Conservation (phyloP, 371 early-diverging fungal genomes). For the Rhizopus stolonifer region DNA sequence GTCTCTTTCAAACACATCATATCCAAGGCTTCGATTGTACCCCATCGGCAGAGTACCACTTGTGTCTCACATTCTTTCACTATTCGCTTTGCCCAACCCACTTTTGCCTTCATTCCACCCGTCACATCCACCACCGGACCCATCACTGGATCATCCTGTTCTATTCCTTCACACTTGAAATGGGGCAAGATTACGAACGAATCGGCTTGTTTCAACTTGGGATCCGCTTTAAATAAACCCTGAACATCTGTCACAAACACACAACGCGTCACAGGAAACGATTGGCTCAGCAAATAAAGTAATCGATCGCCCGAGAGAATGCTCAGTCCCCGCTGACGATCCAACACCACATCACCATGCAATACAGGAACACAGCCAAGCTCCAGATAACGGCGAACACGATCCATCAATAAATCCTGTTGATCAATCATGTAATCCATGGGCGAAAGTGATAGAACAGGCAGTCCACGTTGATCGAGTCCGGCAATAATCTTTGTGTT, state of each 20-base stretch:
- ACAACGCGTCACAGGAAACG: slow-evolving; percentile 36
- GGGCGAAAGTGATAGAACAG: slow-evolving; percentile 36
- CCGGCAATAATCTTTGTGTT: slow-evolving; percentile 21
- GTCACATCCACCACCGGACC: slow-evolving; percentile 37
- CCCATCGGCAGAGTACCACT: slow-evolving; percentile 33
- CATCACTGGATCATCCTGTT: too few relatives aligned
- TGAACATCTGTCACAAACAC: slow-evolving; percentile 52
- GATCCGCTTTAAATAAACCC: slow-evolving; percentile 45
- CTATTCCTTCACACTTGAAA: too few relatives aligned
- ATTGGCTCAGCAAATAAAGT: slow-evolving; percentile 35
- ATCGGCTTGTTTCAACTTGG: slow-evolving; percentile 23
- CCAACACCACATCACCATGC: slow-evolving; percentile 52
- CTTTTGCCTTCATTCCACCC: slow-evolving; percentile 49
- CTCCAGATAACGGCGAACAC: slow-evolving; percentile 23
- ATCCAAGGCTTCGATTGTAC: slow-evolving; percentile 22
- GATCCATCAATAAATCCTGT: slow-evolving; percentile 5
- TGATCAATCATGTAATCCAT: slow-evolving; percentile 37
- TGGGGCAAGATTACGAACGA: slow-evolving; percentile 3
- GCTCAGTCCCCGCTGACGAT: slow-evolving; percentile 37
- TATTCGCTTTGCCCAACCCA: slow-evolving; percentile 40
- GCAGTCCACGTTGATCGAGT: slow-evolving; percentile 30
- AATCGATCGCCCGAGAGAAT: slow-evolving; percentile 51
- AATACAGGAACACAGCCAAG: slow-evolving; percentile 47
- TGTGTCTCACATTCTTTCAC: slow-evolving; percentile 23
- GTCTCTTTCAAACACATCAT: slow-evolving; percentile 22